Evolutionary conservation across 1,139 yeast genomes (phyloP).

Genomic region (Trichomonascaceae sp.): DNA sequence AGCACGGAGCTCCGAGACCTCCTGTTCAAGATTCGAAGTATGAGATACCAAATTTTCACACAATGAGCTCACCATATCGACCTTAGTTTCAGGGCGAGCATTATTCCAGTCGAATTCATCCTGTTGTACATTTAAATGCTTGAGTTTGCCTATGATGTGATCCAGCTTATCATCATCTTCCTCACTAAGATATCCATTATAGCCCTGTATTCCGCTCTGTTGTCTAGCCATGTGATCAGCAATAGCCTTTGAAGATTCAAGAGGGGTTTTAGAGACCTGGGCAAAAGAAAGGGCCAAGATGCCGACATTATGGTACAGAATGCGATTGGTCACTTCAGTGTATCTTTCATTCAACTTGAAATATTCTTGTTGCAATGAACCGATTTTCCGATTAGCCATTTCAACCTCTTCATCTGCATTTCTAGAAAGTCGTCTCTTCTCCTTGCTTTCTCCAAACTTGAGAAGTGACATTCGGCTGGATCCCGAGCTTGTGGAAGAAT

Average conservation of each 20-base stretch:
- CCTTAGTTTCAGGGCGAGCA: constrained; percentile 2
- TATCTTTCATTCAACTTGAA: constrained; percentile 20
- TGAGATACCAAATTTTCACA: constrained; percentile 1
- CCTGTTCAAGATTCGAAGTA: constrained; percentile 2
- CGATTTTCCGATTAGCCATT: constrained; percentile 24
- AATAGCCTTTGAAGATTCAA: background rate
- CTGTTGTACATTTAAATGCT: background rate
- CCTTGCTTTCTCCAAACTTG: constrained; percentile 13
- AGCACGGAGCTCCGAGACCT: constrained; percentile 1
- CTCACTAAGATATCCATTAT: background rate
- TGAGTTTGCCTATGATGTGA: background rate
- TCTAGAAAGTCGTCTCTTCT: constrained; percentile 26
- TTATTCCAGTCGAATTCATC: background rate
- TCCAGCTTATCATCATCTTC: constrained; percentile 2
- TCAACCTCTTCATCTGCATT: constrained; percentile 33
- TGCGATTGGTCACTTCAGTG: constrained; percentile 19
- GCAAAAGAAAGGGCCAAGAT: constrained; percentile 26
- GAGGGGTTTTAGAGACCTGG: background rate
- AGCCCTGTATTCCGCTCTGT: background rate
- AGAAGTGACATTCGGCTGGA: constrained; percentile 18
- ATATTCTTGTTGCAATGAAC: constrained; percentile 21
- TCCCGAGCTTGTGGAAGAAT: constrained; percentile 1
- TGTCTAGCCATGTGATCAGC: background rate
- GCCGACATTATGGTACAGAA: constrained; percentile 31
- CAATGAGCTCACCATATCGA: background rate